phyloP scores from a whole-genome alignment of 2,329 filamentous ascomycete genomes.

The Hymenoscyphus scutula region DNA sequence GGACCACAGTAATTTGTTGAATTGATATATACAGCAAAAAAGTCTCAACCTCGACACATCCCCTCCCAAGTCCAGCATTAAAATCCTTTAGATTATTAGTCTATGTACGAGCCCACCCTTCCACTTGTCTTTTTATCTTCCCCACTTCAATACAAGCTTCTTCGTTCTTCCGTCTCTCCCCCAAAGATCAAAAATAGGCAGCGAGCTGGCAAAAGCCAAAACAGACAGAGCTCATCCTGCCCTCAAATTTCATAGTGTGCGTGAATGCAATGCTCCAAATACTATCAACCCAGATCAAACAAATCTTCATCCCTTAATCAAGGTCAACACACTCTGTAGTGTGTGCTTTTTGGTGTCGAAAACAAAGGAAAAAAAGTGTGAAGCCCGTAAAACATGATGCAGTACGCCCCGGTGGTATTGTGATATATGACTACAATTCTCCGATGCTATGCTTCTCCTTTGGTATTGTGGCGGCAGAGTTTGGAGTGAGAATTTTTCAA shows the following conservation, averaged over 20 bases:
- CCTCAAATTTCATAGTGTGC: slow-evolving; percentile 7
- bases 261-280: neutral
- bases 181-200: neutral
- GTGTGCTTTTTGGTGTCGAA: slow-evolving; percentile 10
- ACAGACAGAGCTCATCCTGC: slow-evolving; percentile 11
- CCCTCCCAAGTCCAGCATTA: neutral
- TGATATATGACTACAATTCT: slow-evolving; percentile 30
- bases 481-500: slow-evolving; percentile 20
- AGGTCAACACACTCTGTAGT: neutral
- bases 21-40: too few species aligned
- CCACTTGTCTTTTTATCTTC: neutral
- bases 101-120: neutral
- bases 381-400: slow-evolving; percentile 15
- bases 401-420: slow-evolving; percentile 29
- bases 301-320: slow-evolving; percentile 2
- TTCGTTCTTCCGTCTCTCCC: neutral
- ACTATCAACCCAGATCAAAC: neutral
- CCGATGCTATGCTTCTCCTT: slow-evolving; percentile 15
- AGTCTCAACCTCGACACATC: too few species aligned
- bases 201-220: slow-evolving; percentile 13
- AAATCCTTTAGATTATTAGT: slow-evolving; percentile 4
- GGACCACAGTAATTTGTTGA: too few species aligned
- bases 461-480: slow-evolving; percentile 11
- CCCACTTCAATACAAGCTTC: neutral
- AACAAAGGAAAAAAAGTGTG: slow-evolving; percentile 23